These are phyloP conservation scores for Salix suchowensis DNA, from an alignment of 345 rosid genomes.

Conservation along the genomic window DNA sequence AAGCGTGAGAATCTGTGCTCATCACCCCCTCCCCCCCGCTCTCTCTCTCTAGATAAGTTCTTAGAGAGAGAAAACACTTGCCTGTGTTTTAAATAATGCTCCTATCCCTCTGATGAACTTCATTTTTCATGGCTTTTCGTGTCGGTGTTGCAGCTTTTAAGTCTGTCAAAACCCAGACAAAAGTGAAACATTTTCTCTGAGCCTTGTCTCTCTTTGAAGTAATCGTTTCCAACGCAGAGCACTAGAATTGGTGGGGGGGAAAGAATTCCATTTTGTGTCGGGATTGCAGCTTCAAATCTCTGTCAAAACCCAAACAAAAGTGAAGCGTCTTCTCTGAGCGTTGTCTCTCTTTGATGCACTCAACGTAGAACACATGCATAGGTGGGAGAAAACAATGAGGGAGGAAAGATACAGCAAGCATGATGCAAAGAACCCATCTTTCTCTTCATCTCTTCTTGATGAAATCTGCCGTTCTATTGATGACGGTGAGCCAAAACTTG, in stretches of 20 bases:
- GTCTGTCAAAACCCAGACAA: slow-evolving; percentile 8
- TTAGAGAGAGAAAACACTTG: neutral
- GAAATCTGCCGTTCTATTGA: slow-evolving; percentile 84
- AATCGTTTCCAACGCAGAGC: neutral
- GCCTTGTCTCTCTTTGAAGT: neutral
- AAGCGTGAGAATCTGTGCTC: slow-evolving; percentile 17
- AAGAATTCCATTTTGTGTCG: neutral
- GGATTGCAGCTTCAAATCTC: slow-evolving; percentile 24
- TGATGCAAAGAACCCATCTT: slow-evolving; percentile 54
- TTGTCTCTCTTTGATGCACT: neutral
- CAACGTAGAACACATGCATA: slow-evolving; percentile 27
- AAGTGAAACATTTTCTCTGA: neutral
- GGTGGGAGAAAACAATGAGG: slow-evolving; percentile 32
- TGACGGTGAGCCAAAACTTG: slow-evolving; percentile 31
- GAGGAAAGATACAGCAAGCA: slow-evolving; percentile 24
- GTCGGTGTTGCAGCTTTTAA: slow-evolving; percentile 23
- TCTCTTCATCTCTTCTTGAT: slow-evolving; percentile 86
- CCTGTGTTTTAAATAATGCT: neutral
- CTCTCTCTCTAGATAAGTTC: neutral
- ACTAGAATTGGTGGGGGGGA: slow-evolving; percentile 41
- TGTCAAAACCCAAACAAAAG: slow-evolving; percentile 2
- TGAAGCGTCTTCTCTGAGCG: neutral
- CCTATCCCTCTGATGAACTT: neutral
- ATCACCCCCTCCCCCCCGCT: too few relatives aligned
- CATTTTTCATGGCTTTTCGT: neutral